phyloP scores from a whole-genome alignment of 2,329 filamentous ascomycete genomes.

The Dactylonectria macrodidyma region DNA sequence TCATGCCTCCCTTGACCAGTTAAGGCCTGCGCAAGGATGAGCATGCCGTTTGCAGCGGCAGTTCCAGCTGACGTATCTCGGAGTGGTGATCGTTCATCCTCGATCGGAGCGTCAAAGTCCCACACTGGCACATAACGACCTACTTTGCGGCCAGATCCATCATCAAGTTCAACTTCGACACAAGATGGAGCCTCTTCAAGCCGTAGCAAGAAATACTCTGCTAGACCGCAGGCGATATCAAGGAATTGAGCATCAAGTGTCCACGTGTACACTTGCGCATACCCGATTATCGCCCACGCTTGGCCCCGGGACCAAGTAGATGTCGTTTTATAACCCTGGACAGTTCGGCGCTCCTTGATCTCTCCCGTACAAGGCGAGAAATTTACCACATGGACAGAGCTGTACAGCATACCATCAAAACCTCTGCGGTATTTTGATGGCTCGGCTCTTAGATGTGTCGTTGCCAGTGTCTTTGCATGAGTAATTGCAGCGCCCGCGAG shows the following conservation, averaged over 20 bases:
- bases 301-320: constrained; percentile 67
- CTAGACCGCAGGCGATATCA: constrained; percentile 58
- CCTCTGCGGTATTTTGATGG: background rate
- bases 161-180: constrained; percentile 39
- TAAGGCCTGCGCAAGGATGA: constrained; percentile 55
- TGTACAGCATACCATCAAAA: constrained; percentile 28
- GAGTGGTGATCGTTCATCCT: constrained; percentile 45
- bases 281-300: constrained; percentile 65
- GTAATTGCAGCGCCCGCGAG: constrained; percentile 54
- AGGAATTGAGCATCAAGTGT: constrained; percentile 60
- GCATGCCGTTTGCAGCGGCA: constrained; percentile 59
- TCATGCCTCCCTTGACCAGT: constrained; percentile 21
- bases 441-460: constrained; percentile 56
- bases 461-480: constrained; percentile 57
- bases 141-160: background rate
- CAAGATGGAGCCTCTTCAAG: constrained; percentile 49
- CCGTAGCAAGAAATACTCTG: constrained; percentile 62
- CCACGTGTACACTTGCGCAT: constrained; percentile 64
- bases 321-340: constrained; percentile 60
- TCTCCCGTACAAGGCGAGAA: constrained; percentile 57
- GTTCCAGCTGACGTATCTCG: constrained; percentile 56
- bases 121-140: constrained; percentile 48
- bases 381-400: constrained; percentile 60
- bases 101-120: constrained; percentile 59
- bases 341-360: constrained; percentile 58